Percentiles rank a stretch among this genome's conserved stretches.
phyloP scores from a whole-genome alignment of 2,329 filamentous ascomycete species.

The Pestalotiopsis sp. region DNA sequence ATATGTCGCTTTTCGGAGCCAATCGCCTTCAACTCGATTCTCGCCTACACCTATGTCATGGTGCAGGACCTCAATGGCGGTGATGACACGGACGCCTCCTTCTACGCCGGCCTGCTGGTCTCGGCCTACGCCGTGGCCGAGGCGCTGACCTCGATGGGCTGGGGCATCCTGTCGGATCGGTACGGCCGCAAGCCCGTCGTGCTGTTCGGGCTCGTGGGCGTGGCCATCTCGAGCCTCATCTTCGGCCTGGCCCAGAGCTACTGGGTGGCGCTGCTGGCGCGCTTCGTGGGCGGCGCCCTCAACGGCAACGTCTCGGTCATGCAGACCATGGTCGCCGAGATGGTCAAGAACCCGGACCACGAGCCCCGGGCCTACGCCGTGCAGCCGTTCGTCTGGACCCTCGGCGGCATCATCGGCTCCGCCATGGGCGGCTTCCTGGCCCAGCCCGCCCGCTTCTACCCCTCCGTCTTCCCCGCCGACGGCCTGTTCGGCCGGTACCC shows the following conservation, averaged over 20 bases:
- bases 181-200: slow-evolving; percentile 40
- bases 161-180: slow-evolving; percentile 43
- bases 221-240: slow-evolving; percentile 41
- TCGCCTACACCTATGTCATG: slow-evolving; percentile 46
- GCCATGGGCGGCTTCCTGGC: slow-evolving; percentile 40
- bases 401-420: slow-evolving; percentile 38
- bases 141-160: slow-evolving; percentile 43
- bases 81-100: slow-evolving; percentile 41
- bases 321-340: slow-evolving; percentile 41
- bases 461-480: slow-evolving; percentile 37
- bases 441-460: slow-evolving; percentile 37
- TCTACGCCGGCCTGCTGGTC: slow-evolving; percentile 52
- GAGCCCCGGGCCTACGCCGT: slow-evolving; percentile 40
- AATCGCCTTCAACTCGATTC: slow-evolving; percentile 48
- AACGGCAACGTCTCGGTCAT: slow-evolving; percentile 42
- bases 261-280: slow-evolving; percentile 44
- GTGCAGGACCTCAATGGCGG: slow-evolving; percentile 40
- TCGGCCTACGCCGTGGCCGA: slow-evolving; percentile 47
- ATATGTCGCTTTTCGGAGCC: slow-evolving; percentile 49
- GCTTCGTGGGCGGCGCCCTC: slow-evolving; percentile 41
- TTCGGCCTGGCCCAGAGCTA: slow-evolving; percentile 43
- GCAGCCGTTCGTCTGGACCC: slow-evolving; percentile 40
- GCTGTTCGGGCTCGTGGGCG: slow-evolving; percentile 36
- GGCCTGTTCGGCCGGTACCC: slow-evolving; percentile 63
- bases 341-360: slow-evolving; percentile 43